Base-by-base conservation (phyloP, 2,329 filamentous ascomycete genomes). In the Truncatella angustata region DNA sequence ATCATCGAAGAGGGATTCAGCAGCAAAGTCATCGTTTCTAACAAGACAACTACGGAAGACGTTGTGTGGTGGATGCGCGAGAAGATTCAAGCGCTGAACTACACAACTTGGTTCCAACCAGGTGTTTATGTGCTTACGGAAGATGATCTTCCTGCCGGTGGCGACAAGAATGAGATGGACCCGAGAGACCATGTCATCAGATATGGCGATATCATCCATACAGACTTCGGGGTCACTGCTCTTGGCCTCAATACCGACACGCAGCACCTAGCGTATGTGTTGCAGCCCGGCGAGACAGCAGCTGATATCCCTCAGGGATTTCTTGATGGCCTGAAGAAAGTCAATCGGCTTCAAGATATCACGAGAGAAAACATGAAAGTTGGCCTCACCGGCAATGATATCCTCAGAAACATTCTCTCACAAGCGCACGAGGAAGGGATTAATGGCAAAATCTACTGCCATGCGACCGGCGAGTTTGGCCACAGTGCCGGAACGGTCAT, bases 1-100 rank as follows among this genome's bases (percentile, higher is more conserved):
- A 73, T 77, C 54, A 77, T 78, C 50, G 62, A 66, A 26, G 72
- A 75, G 55, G 74, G 65, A 0, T 77, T 78, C 52, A 77, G 74
- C 54, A 69, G 67, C 58, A 59, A 57, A 47, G 68, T 74, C 4
- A 71, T 79, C 46, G 58, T 57, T 16, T 74, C 77, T 1, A 75
- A 73, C 0, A 54, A 56, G 43, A 76, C 75, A 18, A 77, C 71
- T 3, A 73, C 73, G 16, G 56, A 54, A 64, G 76, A 78, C 51
- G 66, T 79, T 3, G 74, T 76, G 57, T 79, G 76, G 76, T 78
- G 75, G 75, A 67, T 79, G 63, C 68, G 75, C n/a, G 74, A 77
- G 35, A 71, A 70, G 57, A 70, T 78, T 20, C 73, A 76, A 60
- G 66, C 68, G 26, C 65, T 76, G 50, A 78, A 79, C 60, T 78